Percentiles rank a stretch among this genome's conserved stretches.
Evolutionary conservation across 78 protist genomes (phyloP).

Genomic region (Speleostelium caveatum): DNA sequence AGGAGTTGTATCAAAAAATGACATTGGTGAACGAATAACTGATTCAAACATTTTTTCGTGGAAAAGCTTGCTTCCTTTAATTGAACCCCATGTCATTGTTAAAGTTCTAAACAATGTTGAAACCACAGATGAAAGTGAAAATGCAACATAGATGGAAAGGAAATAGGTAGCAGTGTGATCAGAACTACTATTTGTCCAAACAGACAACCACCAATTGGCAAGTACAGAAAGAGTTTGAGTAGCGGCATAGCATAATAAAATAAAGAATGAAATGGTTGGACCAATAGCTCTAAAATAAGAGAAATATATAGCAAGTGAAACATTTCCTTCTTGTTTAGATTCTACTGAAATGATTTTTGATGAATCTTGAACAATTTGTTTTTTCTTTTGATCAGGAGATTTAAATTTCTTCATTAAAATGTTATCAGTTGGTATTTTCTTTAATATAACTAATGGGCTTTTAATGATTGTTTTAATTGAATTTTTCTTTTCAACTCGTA

Average conservation of each 20-base stretch:
- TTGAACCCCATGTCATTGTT: constrained; percentile 31
- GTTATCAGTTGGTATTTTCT: constrained; percentile 7
- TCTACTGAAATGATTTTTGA: constrained; percentile 69
- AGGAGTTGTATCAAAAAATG: constrained; percentile 97
- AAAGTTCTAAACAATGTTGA: constrained; percentile 46
- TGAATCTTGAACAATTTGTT: not conserved
- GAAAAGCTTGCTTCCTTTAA: constrained; percentile 64
- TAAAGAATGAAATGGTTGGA: not conserved
- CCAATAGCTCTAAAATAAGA: constrained; percentile 66
- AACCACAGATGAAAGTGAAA: constrained; percentile 27
- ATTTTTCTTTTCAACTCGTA: not conserved
- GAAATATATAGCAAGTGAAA: constrained; percentile 28
- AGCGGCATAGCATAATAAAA: constrained; percentile 3
- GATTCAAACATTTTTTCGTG: constrained; percentile 69
- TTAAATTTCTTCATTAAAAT: not conserved
- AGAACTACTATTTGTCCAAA: constrained; percentile 16
- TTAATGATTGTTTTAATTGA: not conserved
- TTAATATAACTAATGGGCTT: not conserved
- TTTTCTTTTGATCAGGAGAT: not conserved
- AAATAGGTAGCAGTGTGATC: constrained; percentile 19
- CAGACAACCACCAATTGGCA: constrained; percentile 65
- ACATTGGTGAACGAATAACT: constrained; percentile 94
- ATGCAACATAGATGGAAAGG: constrained; percentile 53
- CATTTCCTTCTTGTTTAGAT: constrained; percentile 64
- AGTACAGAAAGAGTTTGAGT: constrained; percentile 37